Base-by-base conservation (phyloP, 441 rosid species). In the Capsella rubella region DNA sequence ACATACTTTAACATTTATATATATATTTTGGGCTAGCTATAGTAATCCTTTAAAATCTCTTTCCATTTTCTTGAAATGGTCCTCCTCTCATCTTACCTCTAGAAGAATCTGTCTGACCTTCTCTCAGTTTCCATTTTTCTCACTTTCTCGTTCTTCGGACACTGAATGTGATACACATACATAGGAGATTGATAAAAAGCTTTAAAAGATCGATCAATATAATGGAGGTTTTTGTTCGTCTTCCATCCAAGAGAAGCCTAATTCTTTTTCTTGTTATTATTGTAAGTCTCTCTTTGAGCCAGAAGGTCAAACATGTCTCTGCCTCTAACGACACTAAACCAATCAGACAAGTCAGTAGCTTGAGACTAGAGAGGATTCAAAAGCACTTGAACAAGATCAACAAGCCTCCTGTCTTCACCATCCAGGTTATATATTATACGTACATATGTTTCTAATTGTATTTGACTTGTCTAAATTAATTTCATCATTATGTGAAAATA, bases 351-450 rank as follows among this genome's bases (percentile, higher is more conserved):
- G 92, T 92, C 5, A 89, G 96, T 65, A 79, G 87, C 74, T 69
- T 90, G 81, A 92, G 99, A 73, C 84, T 90, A 68, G 81, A 78
- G 58, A 88, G 99, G 77, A 95, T 95, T 43, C 90, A 81, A 28
- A 85, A 68, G 73, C 94, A 87, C 71, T 69, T 89, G 81, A 69
- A 82, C 71, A 83, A 78, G 73, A 84, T 89, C 54, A 89, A 89
- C 85, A 89, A 89, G 75, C 82, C 87, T 67, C 73, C 94, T 55
- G 79, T 85, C 59, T 18, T 87, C 31, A 85, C 86, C 83, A 87
- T 89, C 13, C 76, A 87, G 90, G 93, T 87, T 64, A 18, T 9
- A 49, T 6, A 52, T 43, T n/a, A 52, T 43, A 18, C 35, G 1
- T 31, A 31, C n/a, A 32, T 21, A 21, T 15, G 15, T 63, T 45